Conservation (phyloP, 495 filamentous ascomycete genomes). For the Cercophora scortea region DNA sequence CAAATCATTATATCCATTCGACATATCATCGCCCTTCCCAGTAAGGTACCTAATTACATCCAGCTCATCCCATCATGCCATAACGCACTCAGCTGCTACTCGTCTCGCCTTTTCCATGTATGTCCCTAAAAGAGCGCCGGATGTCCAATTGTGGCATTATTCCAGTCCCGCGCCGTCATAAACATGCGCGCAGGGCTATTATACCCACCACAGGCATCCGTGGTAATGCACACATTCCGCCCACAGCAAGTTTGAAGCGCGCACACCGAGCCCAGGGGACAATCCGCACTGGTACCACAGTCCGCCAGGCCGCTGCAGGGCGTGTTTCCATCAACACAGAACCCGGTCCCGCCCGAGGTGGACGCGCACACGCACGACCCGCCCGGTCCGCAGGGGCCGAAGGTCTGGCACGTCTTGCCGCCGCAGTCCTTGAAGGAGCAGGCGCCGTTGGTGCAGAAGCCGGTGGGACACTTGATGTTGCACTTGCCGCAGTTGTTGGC, state of each 20-base stretch:
- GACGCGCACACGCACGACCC: slow-evolving; percentile 12
- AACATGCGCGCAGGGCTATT: background rate
- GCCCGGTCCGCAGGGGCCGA: slow-evolving; percentile 22
- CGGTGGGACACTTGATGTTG: slow-evolving; percentile 1
- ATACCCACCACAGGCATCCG: slow-evolving; percentile 13
- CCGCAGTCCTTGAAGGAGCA: slow-evolving; percentile 8
- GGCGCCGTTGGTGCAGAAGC: slow-evolving; percentile 15
- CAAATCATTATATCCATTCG: no score
- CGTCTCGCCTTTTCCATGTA: no score
- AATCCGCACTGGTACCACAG: slow-evolving; percentile 13
- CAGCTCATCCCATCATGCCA: no score
- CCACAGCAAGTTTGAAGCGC: slow-evolving; percentile 15
- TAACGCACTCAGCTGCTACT: no score
- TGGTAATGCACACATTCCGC: slow-evolving; percentile 14
- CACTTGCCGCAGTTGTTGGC: slow-evolving; percentile 6
- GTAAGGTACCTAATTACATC: no score
- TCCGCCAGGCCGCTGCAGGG: slow-evolving; percentile 12
- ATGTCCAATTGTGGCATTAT: background rate
- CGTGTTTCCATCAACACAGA: slow-evolving; percentile 15
- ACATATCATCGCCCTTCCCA: no score
- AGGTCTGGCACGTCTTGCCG: slow-evolving; percentile 15
- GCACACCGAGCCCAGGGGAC: slow-evolving; percentile 15
- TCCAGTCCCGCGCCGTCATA: background rate
- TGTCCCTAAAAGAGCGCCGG: background rate
- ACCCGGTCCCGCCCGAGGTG: slow-evolving; percentile 10